Conservation (phyloP, 2,329 filamentous ascomycete genomes). For the Diplodia corticola region DNA sequence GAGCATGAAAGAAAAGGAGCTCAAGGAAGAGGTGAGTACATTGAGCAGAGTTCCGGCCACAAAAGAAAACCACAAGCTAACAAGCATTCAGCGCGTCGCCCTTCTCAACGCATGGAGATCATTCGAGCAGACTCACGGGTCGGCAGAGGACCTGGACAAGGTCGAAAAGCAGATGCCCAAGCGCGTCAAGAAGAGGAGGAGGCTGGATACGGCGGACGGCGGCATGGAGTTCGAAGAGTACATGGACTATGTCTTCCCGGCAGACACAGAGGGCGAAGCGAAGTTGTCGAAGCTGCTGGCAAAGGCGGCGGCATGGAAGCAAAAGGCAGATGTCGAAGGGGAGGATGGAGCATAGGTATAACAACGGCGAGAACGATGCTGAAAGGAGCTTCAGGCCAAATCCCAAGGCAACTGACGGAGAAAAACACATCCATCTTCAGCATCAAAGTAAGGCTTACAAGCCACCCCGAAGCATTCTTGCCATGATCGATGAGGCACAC, state of each 20-base stretch:
- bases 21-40: conserved; percentile 74
- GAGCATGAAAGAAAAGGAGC: conserved; percentile 82
- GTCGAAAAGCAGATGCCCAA: conserved; percentile 94
- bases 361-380: background rate
- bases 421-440: background rate
- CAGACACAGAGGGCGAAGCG: conserved; percentile 83
- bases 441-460: background rate
- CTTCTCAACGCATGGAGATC: conserved; percentile 89
- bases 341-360: background rate
- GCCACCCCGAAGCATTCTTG: background rate
- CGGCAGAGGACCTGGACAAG: conserved; percentile 70
- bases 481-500: background rate
- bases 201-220: conserved; percentile 75
- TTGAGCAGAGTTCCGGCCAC: background rate
- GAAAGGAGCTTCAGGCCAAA: background rate
- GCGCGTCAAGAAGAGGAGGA: conserved; percentile 87
- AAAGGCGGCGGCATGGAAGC: conserved; percentile 87
- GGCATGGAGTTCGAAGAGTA: conserved; percentile 81
- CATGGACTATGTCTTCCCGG: conserved; percentile 94
- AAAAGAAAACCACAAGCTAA: conserved; percentile 33
- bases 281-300: conserved; percentile 82
- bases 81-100: conserved; percentile 64
- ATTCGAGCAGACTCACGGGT: conserved; percentile 86
- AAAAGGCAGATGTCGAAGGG: conserved; percentile 38
- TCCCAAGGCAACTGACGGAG: background rate